phyloP scores from a whole-genome alignment of 2,329 filamentous ascomycete species.

The Alternaria brassicae region DNA sequence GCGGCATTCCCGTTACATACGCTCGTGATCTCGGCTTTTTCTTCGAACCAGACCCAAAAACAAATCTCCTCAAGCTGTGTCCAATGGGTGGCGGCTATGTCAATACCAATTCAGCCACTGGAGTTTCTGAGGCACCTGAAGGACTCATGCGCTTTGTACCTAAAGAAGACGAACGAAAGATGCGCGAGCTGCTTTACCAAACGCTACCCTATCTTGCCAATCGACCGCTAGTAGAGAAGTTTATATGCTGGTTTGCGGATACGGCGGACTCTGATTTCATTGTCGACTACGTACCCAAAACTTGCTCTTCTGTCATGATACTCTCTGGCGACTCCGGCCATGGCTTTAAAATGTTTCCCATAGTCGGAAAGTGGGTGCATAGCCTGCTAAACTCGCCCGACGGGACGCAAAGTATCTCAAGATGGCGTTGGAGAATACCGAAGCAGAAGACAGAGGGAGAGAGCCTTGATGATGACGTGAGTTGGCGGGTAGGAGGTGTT shows the following conservation, averaged over 20 bases:
- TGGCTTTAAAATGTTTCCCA: slow-evolving; percentile 68
- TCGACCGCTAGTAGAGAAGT: slow-evolving; percentile 63
- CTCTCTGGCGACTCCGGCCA: slow-evolving; percentile 67
- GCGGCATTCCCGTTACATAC: slow-evolving; percentile 67
- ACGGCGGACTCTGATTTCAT: slow-evolving; percentile 67
- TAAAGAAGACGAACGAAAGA: slow-evolving; percentile 59
- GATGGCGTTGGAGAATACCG: slow-evolving; percentile 62
- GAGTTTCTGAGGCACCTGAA: slow-evolving; percentile 53
- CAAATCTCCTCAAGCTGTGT: slow-evolving; percentile 66
- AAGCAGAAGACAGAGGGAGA: slow-evolving; percentile 34
- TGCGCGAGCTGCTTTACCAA: slow-evolving; percentile 60
- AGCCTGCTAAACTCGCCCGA: slow-evolving; percentile 53
- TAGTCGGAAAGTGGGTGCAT: slow-evolving; percentile 63
- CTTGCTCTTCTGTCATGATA: slow-evolving; percentile 57
- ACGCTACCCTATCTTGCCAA: slow-evolving; percentile 62
- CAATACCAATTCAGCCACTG: slow-evolving; percentile 56
- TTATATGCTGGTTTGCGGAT: slow-evolving; percentile 71
- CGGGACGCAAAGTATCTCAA: slow-evolving; percentile 52
- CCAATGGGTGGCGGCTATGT: slow-evolving; percentile 64
- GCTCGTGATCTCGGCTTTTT: slow-evolving; percentile 69
- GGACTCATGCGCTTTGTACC: slow-evolving; percentile 58
- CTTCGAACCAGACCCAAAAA: slow-evolving; percentile 68
- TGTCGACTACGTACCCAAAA: slow-evolving; percentile 64
- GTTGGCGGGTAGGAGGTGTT: slow-evolving; percentile 56
- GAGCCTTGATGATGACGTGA: slow-evolving; percentile 57